A percentile compares a stretch with the other conserved stretches of the same genome.
Evolutionary conservation across 2,329 filamentous ascomycete species (phyloP).

Genomic region (Aspergillaceae sp.): DNA sequence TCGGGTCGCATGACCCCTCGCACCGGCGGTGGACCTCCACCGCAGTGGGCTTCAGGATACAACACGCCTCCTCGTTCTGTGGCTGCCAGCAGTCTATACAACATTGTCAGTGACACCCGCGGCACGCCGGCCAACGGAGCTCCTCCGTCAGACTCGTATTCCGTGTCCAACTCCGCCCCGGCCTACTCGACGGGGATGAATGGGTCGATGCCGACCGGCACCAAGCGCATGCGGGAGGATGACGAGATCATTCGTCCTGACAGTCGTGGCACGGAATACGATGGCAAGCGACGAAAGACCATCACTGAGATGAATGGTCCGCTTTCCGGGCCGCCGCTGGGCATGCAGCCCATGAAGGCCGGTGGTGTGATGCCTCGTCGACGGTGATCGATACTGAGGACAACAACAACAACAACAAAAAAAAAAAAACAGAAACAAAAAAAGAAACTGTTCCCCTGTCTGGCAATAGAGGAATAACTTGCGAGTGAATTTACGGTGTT

Average conservation of each 20-base stretch:
- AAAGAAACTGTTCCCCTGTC: too few relatives aligned
- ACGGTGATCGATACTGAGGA: constrained; percentile 17
- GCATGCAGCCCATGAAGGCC: constrained; percentile 38
- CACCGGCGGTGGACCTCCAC: constrained; percentile 61
- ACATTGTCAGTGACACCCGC: constrained; percentile 75
- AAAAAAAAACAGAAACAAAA: too few relatives aligned
- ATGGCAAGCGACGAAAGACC: constrained; percentile 71
- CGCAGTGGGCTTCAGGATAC: constrained; percentile 69
- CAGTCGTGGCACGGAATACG: constrained; percentile 51
- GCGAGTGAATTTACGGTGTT: too few relatives aligned
- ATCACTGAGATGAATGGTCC: constrained; percentile 52
- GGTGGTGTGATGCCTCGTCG: constrained; percentile 33
- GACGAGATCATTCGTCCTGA: constrained; percentile 56
- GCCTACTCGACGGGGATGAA: constrained; percentile 54
- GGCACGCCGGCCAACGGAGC: constrained; percentile 55
- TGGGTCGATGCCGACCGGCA: constrained; percentile 46
- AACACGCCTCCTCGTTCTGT: constrained; percentile 65
- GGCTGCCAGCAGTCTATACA: constrained; percentile 76
- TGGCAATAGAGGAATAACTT: too few relatives aligned
- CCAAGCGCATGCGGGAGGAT: constrained; percentile 57
- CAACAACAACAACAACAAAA: too few relatives aligned
- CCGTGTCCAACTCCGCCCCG: constrained; percentile 54
- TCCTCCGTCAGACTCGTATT: constrained; percentile 58
- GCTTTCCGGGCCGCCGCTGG: constrained; percentile 31
- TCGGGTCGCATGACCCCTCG: constrained; percentile 81